A percentile compares a stretch with the other conserved stretches of the same genome.
These are phyloP conservation scores for Anisodus tanguticus DNA, from an alignment of 257 asterid species.

Conservation along the genomic window DNA sequence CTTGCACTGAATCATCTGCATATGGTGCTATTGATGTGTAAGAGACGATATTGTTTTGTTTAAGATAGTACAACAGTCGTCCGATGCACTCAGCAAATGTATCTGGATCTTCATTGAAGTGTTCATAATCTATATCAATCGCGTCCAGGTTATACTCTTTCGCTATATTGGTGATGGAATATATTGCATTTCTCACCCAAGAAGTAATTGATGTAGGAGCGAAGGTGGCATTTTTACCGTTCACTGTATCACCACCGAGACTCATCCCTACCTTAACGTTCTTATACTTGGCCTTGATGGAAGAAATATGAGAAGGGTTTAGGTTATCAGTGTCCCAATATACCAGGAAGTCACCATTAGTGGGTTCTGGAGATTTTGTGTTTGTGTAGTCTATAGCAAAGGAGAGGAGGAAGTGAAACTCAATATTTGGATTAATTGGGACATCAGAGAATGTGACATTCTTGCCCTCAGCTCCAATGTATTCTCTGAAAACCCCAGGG, in stretches of 20 bases:
- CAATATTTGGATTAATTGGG: constrained; percentile 45
- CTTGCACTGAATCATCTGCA: constrained; percentile 50
- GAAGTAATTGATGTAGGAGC: constrained; percentile 50
- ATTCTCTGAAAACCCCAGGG: constrained; percentile 66
- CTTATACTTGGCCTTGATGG: constrained; percentile 57
- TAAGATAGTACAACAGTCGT: constrained; percentile 53
- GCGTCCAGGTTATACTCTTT: constrained; percentile 61
- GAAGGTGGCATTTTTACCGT: constrained; percentile 43
- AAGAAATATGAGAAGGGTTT: constrained; percentile 53
- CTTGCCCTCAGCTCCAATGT: constrained; percentile 64
- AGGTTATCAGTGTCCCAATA: constrained; percentile 67
- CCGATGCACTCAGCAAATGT: constrained; percentile 83
- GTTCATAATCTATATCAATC: constrained; percentile 78
- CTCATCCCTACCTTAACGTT: constrained; percentile 76
- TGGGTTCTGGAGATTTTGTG: constrained; percentile 51
- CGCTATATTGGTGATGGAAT: constrained; percentile 55
- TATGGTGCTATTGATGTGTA: constrained; percentile 75
- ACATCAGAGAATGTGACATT: constrained; percentile 58
- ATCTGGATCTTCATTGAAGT: constrained; percentile 63
- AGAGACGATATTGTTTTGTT: constrained; percentile 51
- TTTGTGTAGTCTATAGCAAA: constrained; percentile 69
- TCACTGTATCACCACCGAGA: constrained; percentile 62
- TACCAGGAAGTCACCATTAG: constrained; percentile 61
- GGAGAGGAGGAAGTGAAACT: constrained; percentile 74
- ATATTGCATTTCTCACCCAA: constrained; percentile 71